Conservation (phyloP, 208 protist species). For the Willaertia magna region DNA sequence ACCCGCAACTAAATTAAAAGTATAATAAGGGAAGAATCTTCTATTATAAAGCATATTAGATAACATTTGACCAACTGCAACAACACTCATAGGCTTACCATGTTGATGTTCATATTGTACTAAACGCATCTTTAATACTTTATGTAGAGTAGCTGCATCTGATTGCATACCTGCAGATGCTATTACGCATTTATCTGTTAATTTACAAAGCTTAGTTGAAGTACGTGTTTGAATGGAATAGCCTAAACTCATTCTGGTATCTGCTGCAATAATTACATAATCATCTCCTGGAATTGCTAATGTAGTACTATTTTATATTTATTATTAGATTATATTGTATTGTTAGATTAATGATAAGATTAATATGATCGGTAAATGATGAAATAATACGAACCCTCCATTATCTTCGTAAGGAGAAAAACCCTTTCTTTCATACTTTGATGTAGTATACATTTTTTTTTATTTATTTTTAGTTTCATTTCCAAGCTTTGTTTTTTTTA, state of each 20-base stretch:
- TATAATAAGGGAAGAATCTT: conserved; percentile 98
- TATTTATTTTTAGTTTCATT: background rate
- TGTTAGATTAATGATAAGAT: background rate
- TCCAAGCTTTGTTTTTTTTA: too few species aligned
- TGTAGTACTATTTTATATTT: conserved; percentile 51
- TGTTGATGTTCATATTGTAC: conserved; percentile 87
- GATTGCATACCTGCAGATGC: conserved; percentile 90
- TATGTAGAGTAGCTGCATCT: conserved; percentile 84
- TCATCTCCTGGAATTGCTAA: conserved; percentile 86
- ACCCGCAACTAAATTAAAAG: conserved; percentile 94
- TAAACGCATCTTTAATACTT: conserved; percentile 72
- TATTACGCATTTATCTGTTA: conserved; percentile 70
- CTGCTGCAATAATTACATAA: conserved; percentile 89
- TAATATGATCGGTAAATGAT: background rate
- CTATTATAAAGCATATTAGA: conserved; percentile 91
- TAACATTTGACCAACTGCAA: conserved; percentile 85
- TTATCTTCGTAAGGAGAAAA: conserved; percentile 76
- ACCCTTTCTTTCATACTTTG: background rate
- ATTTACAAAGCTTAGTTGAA: conserved; percentile 72
- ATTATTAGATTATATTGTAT: background rate
- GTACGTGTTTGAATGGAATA: conserved; percentile 86
- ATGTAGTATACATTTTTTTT: background rate
- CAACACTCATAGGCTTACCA: conserved; percentile 67
- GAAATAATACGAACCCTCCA: conserved; percentile 38
- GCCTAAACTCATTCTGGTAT: conserved; percentile 90